phyloP scores from a whole-genome alignment of 1,139 yeast species.

The Zygosaccharomyces sapae region DNA sequence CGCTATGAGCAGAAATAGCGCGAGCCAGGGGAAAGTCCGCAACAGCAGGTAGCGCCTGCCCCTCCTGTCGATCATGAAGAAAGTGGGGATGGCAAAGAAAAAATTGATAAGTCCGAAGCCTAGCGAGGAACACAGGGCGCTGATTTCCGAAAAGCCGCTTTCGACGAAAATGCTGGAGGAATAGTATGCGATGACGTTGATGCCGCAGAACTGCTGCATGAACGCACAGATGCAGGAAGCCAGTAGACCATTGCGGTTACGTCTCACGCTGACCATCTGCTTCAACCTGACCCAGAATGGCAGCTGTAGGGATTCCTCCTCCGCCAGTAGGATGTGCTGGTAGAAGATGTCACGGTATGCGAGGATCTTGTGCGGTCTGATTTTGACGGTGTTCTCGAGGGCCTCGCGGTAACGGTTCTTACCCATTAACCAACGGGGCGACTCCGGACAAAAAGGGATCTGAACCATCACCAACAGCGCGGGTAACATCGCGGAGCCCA shows the following conservation, averaged over 20 bases:
- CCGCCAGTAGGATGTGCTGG: constrained; percentile 60
- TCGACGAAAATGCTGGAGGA: constrained; percentile 68
- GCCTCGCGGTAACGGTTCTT: constrained; percentile 58
- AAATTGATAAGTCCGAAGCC: constrained; percentile 84
- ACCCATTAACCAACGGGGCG: constrained; percentile 79
- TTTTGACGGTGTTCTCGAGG: constrained; percentile 46
- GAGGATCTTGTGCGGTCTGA: constrained; percentile 51
- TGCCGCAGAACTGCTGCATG: constrained; percentile 91
- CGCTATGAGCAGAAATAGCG: constrained; percentile 60
- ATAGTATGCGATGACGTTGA: constrained; percentile 82
- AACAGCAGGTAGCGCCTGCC: constrained; percentile 73
- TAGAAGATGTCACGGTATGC: constrained; percentile 78
- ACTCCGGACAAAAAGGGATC: constrained; percentile 69
- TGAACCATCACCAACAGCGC: constrained; percentile 64
- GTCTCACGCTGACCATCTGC: constrained; percentile 62
- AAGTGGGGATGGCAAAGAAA: constrained; percentile 78
- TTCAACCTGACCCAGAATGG: constrained; percentile 51
- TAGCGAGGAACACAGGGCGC: constrained; percentile 73
- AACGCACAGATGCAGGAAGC: constrained; percentile 83
- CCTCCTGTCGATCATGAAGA: constrained; percentile 72
- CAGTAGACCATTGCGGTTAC: constrained; percentile 78
- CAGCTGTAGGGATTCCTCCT: constrained; percentile 56
- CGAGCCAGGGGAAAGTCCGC: constrained; percentile 72
- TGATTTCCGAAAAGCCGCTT: constrained; percentile 58
- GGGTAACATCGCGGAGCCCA: constrained; percentile 73